Percentiles rank a stretch among this genome's conserved stretches.
Evolutionary conservation across 2,329 filamentous ascomycete genomes (phyloP).

Genomic region (Xylaria sp.): DNA sequence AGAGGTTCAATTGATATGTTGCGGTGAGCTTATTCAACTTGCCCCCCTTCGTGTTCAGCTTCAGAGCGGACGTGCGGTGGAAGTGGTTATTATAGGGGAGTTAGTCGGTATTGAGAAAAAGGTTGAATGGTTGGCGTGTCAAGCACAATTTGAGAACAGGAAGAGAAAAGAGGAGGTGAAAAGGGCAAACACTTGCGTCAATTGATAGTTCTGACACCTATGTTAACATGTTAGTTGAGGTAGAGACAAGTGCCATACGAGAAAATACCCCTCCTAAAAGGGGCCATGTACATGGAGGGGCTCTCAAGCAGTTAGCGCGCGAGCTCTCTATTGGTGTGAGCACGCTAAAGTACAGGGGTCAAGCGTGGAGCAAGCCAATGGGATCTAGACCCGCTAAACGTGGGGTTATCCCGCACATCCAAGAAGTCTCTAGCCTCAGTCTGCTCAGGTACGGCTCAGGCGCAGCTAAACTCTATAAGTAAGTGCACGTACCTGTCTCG

Average conservation of each 20-base stretch:
- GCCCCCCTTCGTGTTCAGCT: not conserved
- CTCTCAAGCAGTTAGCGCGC: not conserved
- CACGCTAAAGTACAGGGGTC: not conserved
- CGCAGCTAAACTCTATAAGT: not conserved
- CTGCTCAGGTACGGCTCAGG: not conserved
- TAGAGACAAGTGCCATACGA: too few species aligned
- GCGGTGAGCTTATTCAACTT: not conserved
- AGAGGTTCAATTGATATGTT: not conserved
- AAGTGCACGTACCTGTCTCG: conserved; percentile 16
- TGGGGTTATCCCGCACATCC: not conserved
- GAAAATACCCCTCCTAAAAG: conserved; percentile 19
- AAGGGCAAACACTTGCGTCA: not conserved
- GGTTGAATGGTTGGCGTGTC: not conserved
- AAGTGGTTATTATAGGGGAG: conserved; percentile 7
- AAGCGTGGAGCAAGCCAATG: conserved; percentile 19
- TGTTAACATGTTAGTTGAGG: too few species aligned
- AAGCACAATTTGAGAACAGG: not conserved
- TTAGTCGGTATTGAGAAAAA: not conserved
- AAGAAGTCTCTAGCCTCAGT: not conserved
- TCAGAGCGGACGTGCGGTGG: not conserved
- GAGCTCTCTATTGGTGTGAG: not conserved
- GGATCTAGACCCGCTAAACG: conserved; percentile 2
- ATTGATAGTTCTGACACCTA: not conserved
- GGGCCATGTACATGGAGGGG: conserved; percentile 18
- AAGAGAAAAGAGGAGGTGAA: not conserved